Evolutionary conservation across 768 basidiomycete species (phyloP).

Genomic region (Clathrus columnatus): DNA sequence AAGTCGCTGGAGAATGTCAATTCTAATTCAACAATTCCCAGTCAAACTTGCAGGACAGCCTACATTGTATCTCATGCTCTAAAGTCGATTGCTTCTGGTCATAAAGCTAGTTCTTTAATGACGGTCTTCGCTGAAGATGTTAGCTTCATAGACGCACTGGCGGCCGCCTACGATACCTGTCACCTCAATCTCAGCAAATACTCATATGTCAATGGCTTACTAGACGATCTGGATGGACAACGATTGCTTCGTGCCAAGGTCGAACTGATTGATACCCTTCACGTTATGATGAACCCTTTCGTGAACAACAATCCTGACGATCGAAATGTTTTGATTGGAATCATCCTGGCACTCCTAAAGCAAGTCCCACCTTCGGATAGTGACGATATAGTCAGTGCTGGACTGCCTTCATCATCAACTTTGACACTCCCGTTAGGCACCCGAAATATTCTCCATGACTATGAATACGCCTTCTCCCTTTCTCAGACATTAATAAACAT

Average conservation of each 20-base stretch:
- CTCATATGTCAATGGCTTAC: not conserved
- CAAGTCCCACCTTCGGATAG: not conserved
- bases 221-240: not conserved
- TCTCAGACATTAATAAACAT: constrained; percentile 39
- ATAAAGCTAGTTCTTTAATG: not conserved
- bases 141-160: not conserved
- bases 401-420: constrained; percentile 28
- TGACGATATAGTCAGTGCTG: too few species aligned
- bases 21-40: not conserved
- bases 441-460: constrained; percentile 58
- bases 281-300: constrained; percentile 1
- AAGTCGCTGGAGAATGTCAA: not conserved
- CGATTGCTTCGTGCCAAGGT: not conserved
- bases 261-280: constrained; percentile 1
- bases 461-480: constrained; percentile 60
- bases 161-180: not conserved
- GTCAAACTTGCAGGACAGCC: constrained; percentile 1
- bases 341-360: constrained; percentile 52
- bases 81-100: not conserved
- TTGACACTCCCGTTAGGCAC: constrained; percentile 43
- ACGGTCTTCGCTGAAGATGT: not conserved
- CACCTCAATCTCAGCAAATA: not conserved
- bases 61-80: constrained; percentile 1
- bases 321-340: constrained; percentile 30
- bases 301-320: not conserved